Percentiles rank a stretch among this genome's conserved stretches.
These are phyloP conservation scores for Trichocladium uniseriatum DNA, from an alignment of 495 filamentous ascomycete genomes.

Conservation along the genomic window DNA sequence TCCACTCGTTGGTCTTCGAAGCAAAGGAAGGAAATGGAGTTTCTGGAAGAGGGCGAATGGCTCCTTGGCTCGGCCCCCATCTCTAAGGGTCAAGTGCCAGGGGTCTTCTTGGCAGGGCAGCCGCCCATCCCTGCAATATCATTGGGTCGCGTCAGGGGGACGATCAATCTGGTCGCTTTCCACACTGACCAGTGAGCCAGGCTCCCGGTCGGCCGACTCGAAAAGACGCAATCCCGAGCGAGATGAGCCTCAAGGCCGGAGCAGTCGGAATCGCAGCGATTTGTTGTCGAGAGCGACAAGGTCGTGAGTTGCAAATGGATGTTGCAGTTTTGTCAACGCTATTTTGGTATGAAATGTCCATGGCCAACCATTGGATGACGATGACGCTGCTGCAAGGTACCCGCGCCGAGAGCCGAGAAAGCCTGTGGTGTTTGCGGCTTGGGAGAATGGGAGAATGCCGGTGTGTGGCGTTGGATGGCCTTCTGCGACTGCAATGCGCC, in stretches of 20 bases:
- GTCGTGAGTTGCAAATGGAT: neutral
- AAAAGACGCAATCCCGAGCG: neutral
- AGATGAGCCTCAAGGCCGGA: constrained; percentile 7
- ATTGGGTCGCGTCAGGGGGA: constrained; percentile 16
- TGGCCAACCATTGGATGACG: neutral
- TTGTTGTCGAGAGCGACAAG: constrained; percentile 1
- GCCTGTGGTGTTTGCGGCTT: neutral
- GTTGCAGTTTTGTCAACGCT: neutral
- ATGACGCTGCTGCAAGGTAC: constrained; percentile 9
- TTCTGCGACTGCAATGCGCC: neutral
- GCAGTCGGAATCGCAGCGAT: constrained; percentile 13
- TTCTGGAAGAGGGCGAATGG: constrained; percentile 13
- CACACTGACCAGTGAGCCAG: neutral
- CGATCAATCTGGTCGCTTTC: constrained; percentile 14
- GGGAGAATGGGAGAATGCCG: too few relatives aligned
- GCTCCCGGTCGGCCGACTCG: neutral
- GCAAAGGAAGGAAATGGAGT: neutral
- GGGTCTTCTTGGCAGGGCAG: constrained; percentile 4
- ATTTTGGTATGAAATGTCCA: neutral
- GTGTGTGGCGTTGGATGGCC: neutral
- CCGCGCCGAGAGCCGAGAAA: constrained; percentile 3
- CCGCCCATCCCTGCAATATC: constrained; percentile 6
- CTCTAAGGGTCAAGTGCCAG: neutral
- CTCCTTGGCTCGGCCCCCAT: too few relatives aligned
- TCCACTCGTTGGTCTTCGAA: neutral